Evolutionary conservation across 2,329 filamentous ascomycete species (phyloP).

Genomic region (Kalaharituber pfeilii): DNA sequence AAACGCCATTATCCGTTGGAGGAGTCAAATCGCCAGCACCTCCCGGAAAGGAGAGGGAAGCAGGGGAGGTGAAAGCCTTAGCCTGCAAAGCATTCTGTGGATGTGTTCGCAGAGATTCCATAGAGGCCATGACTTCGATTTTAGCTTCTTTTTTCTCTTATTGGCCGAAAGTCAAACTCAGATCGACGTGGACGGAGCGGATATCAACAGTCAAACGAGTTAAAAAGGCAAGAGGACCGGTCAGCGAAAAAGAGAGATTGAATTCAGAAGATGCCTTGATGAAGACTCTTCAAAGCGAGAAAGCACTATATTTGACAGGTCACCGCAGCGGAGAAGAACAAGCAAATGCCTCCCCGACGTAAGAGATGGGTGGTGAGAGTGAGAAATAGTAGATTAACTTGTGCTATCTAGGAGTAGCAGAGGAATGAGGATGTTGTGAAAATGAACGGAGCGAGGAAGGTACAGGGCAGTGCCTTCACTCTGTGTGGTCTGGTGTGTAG

Average conservation of each 20-base stretch:
- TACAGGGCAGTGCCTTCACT: background rate
- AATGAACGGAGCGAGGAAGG: background rate
- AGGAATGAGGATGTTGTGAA: background rate
- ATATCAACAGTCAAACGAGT: too few relatives aligned
- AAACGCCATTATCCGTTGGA: slow-evolving; percentile 32
- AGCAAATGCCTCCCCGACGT: slow-evolving; percentile 83
- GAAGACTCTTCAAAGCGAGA: too few relatives aligned
- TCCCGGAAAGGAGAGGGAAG: slow-evolving; percentile 80
- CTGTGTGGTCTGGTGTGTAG: too few relatives aligned
- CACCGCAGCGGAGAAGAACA: slow-evolving; percentile 77
- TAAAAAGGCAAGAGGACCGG: too few relatives aligned
- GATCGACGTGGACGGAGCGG: too few relatives aligned
- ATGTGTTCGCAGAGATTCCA: slow-evolving; percentile 85
- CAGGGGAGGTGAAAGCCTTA: slow-evolving; percentile 84
- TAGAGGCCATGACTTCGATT: slow-evolving; percentile 41
- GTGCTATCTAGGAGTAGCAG: too few relatives aligned
- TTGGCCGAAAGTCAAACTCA: too few relatives aligned
- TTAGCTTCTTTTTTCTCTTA: too few relatives aligned
- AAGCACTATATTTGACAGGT: slow-evolving; percentile 5
- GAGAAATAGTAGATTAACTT: background rate
- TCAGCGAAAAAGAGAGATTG: too few relatives aligned
- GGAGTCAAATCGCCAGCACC: slow-evolving; percentile 69
- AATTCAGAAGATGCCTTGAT: too few relatives aligned
- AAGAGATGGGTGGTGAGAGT: background rate
- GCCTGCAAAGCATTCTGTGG: slow-evolving; percentile 82